A percentile compares a stretch with the other conserved stretches of the same genome.
These are phyloP conservation scores for Penicillium dipodomyicola DNA, from an alignment of 495 filamentous ascomycete genomes.

Conservation along the genomic window DNA sequence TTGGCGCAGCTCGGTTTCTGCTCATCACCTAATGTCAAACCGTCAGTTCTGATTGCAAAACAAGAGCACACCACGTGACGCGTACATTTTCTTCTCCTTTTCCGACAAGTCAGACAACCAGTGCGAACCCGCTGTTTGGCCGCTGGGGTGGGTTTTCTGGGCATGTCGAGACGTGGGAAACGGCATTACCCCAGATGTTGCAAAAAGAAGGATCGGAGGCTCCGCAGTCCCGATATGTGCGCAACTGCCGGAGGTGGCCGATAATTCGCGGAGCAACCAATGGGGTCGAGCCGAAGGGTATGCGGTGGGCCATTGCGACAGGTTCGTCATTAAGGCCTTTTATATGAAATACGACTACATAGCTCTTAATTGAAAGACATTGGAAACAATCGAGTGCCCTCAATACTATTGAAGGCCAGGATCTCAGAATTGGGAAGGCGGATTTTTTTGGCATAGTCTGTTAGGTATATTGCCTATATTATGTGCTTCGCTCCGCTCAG, in stretches of 20 bases:
- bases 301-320: background rate
- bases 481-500: too few species aligned
- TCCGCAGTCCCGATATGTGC: constrained; percentile 18
- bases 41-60: background rate
- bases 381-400: background rate
- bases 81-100: constrained; percentile 30
- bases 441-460: too few species aligned
- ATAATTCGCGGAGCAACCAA: constrained; percentile 6
- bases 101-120: constrained; percentile 30
- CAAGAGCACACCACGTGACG: constrained; percentile 2
- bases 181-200: constrained; percentile 19
- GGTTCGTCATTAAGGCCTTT: background rate
- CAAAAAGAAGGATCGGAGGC: constrained; percentile 20
- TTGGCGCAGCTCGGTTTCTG: constrained; percentile 32
- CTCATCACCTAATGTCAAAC: constrained; percentile 22
- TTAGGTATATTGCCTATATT: too few species aligned
- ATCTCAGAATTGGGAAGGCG: too few species aligned
- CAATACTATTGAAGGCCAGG: too few species aligned
- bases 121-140: constrained; percentile 30
- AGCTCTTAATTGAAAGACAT: too few species aligned
- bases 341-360: background rate
- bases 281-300: constrained; percentile 7
- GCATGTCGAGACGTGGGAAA: constrained; percentile 20
- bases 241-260: constrained; percentile 15
- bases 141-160: constrained; percentile 28